A percentile compares a stretch with the other conserved stretches of the same genome.
phyloP scores from a whole-genome alignment of 140 eudicot genomes.

The Flaveria floridana region DNA sequence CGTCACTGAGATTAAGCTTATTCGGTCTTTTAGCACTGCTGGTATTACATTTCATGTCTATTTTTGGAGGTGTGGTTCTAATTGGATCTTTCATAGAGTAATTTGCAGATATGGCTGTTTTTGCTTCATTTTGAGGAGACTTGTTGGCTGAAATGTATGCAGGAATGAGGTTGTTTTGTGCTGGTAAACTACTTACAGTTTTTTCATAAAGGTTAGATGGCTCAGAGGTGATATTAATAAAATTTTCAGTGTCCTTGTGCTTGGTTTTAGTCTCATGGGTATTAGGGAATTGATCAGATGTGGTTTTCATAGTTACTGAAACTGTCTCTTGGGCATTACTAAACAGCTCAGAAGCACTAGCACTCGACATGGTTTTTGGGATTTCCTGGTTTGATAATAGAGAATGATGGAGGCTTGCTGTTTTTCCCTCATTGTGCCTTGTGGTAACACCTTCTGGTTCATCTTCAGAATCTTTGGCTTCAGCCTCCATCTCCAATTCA shows the following conservation, averaged over 20 bases:
- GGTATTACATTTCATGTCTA: conserved; percentile 18
- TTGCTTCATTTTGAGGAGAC: conserved; percentile 38
- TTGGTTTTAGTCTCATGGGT: conserved; percentile 25
- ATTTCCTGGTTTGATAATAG: conserved; percentile 36
- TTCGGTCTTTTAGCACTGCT: conserved; percentile 29
- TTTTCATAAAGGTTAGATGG: conserved; percentile 27
- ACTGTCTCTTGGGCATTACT: conserved; percentile 25
- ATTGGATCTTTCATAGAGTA: conserved; percentile 36
- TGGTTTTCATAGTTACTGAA: conserved; percentile 29
- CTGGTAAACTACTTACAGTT: conserved; percentile 26
- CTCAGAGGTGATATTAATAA: conserved; percentile 21
- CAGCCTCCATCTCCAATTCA: conserved; percentile 83
- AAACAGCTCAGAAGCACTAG: conserved; percentile 39
- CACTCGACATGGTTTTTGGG: conserved; percentile 24
- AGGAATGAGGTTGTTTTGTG: conserved; percentile 28
- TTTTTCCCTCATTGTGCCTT: conserved; percentile 29
- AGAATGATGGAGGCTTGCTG: conserved; percentile 35
- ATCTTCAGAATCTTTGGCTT: conserved; percentile 87
- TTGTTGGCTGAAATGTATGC: conserved; percentile 36
- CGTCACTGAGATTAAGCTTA: conserved; percentile 26
- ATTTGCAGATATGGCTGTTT: conserved; percentile 29
- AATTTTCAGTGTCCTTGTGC: conserved; percentile 10
- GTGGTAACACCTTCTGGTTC: conserved; percentile 44
- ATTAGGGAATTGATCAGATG: conserved; percentile 31
- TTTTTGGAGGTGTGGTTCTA: conserved; percentile 38